Percentiles rank a stretch among this genome's conserved stretches.
Conservation (phyloP, 1,284 basidiomycete species). For the Ceratobasidium sp. region DNA sequence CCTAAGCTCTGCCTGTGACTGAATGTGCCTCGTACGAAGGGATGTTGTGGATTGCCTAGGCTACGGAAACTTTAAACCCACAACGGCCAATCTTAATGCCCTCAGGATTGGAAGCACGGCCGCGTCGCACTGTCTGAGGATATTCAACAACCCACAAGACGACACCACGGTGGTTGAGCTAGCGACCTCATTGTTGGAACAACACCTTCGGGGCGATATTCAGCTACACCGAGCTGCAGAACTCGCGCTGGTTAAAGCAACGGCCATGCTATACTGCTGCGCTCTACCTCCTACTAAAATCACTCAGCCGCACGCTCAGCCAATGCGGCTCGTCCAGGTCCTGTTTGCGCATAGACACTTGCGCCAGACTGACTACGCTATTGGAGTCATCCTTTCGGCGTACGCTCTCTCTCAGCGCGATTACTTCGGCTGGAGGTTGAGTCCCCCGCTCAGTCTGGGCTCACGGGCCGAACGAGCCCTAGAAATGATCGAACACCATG, state of each 20-base stretch:
- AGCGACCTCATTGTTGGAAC: neutral
- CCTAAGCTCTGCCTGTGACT: neutral
- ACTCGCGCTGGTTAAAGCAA: neutral
- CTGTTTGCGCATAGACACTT: neutral
- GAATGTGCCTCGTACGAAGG: neutral
- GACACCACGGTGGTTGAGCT: neutral
- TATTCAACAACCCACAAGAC: neutral
- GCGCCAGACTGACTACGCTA: neutral
- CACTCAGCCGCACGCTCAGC: no score
- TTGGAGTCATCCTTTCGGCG: neutral
- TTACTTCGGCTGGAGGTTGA: neutral
- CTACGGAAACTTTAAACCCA: neutral
- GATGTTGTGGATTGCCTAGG: neutral
- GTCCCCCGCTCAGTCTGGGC: neutral
- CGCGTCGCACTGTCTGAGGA: neutral
- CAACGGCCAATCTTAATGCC: neutral
- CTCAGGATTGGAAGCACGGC: slow-evolving; percentile 4
- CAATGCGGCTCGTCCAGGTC: neutral
- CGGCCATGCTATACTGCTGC: neutral
- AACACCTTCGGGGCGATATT: neutral
- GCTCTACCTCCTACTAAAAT: neutral
- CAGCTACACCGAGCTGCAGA: neutral
- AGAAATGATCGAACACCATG: neutral
- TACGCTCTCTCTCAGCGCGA: neutral
- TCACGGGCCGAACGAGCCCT: neutral